Evolutionary conservation across 192 early-diverging fungal genomes (phyloP).

Genomic region (Spinellus fusiger): DNA sequence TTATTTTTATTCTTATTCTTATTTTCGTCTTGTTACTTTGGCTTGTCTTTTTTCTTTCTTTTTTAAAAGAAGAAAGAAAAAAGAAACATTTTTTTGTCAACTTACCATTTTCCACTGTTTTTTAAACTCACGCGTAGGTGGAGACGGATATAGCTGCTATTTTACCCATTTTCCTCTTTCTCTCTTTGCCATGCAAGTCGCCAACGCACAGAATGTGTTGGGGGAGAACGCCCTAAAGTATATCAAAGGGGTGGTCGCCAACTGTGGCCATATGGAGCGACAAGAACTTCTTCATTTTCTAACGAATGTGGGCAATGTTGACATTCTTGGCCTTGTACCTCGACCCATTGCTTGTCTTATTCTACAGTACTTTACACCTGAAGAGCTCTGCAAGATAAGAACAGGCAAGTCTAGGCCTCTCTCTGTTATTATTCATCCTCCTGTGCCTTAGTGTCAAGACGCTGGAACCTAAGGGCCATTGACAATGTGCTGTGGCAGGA

Average conservation of each 20-base stretch:
- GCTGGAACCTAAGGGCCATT: constrained; percentile 4
- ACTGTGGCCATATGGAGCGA: neutral
- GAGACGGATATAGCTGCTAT: too few species aligned
- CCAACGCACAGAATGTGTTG: neutral
- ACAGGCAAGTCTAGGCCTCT: neutral
- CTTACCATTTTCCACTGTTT: neutral
- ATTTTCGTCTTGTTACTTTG: too few species aligned
- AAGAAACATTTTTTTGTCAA: too few species aligned
- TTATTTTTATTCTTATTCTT: too few species aligned
- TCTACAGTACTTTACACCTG: constrained; percentile 2
- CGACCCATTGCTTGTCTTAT: neutral
- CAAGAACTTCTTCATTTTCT: neutral
- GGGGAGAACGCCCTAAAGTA: neutral
- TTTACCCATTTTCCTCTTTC: too few species aligned
- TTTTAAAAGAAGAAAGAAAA: too few species aligned
- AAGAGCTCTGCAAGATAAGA: constrained; percentile 5
- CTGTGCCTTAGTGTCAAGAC: neutral
- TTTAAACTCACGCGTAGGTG: neutral
- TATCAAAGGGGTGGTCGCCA: neutral
- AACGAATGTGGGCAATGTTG: neutral
- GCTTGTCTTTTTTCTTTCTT: too few species aligned
- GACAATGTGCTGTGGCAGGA: constrained; percentile 2
- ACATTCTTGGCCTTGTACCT: neutral
- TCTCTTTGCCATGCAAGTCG: neutral
- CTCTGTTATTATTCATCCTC: neutral